phyloP scores from a whole-genome alignment of 805 yeast genomes.

The Wickerhamomyces queroliae region DNA sequence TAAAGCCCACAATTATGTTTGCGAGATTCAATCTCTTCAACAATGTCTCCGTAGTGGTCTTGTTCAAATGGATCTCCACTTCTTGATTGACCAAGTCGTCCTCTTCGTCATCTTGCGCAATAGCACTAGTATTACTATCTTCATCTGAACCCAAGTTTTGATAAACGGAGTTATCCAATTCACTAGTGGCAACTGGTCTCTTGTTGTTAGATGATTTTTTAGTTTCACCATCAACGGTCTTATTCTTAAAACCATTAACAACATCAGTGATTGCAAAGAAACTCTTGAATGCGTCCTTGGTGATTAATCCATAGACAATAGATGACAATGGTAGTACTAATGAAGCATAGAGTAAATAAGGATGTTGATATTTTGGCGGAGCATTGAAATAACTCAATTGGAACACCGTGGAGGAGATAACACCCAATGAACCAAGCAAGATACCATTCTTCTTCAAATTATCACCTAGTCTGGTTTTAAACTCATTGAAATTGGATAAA shows the following conservation, averaged over 20 bases:
- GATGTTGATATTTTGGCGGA: conserved; percentile 55
- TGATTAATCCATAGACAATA: conserved; percentile 8
- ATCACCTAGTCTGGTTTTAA: conserved; percentile 15
- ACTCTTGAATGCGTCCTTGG: conserved; percentile 5
- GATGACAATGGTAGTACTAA: conserved; percentile 19
- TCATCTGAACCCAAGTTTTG: conserved; percentile 32
- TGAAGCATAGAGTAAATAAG: conserved; percentile 54
- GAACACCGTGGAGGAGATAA: conserved; percentile 46
- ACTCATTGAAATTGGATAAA: conserved; percentile 20
- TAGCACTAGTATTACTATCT: conserved; percentile 6
- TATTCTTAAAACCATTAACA: conserved; percentile 2
- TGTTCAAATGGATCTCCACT: conserved; percentile 35
- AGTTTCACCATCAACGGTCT: neutral
- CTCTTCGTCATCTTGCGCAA: conserved; percentile 21
- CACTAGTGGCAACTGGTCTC: conserved; percentile 30
- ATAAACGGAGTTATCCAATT: conserved; percentile 40
- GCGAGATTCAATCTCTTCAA: conserved; percentile 30
- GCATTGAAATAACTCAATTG: conserved; percentile 51
- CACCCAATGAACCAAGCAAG: conserved; percentile 32
- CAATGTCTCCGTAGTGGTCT: conserved; percentile 28
- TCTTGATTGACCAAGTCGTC: conserved; percentile 34
- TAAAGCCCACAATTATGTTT: conserved; percentile 33
- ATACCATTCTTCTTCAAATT: conserved; percentile 18
- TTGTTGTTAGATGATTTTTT: conserved; percentile 17
- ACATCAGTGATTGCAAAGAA: conserved; percentile 5